phyloP scores from a whole-genome alignment of 2,329 filamentous ascomycete genomes.

The Hirsutella rhossiliensis region DNA sequence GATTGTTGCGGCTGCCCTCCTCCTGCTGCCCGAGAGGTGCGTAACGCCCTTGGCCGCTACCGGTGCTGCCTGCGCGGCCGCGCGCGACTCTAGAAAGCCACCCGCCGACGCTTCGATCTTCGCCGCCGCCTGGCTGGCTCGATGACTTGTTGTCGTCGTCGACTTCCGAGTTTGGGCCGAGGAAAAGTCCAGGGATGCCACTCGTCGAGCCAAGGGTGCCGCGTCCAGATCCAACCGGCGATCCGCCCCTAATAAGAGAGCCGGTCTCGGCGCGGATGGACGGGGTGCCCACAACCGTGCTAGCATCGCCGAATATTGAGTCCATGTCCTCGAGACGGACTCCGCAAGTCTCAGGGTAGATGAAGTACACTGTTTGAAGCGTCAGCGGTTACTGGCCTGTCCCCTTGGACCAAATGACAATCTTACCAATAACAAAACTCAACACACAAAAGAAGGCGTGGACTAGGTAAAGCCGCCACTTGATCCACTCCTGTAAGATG shows the following conservation, averaged over 20 bases:
- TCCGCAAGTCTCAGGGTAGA: conserved; percentile 94
- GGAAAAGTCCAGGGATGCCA: conserved; percentile 68
- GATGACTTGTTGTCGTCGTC: conserved; percentile 33
- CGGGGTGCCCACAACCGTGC: conserved; percentile 68
- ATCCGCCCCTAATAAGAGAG: conserved; percentile 66
- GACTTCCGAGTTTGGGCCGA: conserved; percentile 59
- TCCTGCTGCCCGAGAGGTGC: conserved; percentile 29
- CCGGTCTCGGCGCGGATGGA: conserved; percentile 62
- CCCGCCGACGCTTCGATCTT: conserved; percentile 33
- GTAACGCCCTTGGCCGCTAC: conserved; percentile 29
- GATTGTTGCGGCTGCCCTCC: conserved; percentile 15
- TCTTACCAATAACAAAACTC: conserved; percentile 90
- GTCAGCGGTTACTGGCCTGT: conserved; percentile 9
- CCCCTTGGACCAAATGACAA: neutral
- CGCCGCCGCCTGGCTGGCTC: conserved; percentile 17
- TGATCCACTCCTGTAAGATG: conserved; percentile 79
- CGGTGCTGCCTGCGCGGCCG: conserved; percentile 23
- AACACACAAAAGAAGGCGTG: conserved; percentile 95
- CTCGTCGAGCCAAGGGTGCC: conserved; percentile 46
- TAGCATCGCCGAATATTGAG: conserved; percentile 83
- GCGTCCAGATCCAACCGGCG: conserved; percentile 61
- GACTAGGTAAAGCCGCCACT: conserved; percentile 87
- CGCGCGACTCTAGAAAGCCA: conserved; percentile 34
- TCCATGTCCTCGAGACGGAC: conserved; percentile 97
- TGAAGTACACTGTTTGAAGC: conserved; percentile 65